Percentiles rank a stretch among this genome's conserved stretches.
Conservation (phyloP, 768 basidiomycete genomes). For the Termitomyces sp. region DNA sequence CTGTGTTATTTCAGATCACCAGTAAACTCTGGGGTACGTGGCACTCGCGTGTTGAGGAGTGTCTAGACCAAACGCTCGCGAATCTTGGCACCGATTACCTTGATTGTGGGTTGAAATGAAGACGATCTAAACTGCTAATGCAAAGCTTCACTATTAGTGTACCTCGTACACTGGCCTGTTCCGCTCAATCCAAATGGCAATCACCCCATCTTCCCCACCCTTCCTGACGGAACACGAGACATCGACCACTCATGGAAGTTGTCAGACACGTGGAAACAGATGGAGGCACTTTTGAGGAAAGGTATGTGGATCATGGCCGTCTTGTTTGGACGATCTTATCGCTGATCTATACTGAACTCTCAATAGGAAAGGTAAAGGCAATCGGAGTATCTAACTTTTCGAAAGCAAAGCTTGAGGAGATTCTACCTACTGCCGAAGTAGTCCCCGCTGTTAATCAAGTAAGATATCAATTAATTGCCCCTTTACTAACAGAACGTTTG, state of each 20-base stretch:
- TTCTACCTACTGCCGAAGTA: constrained; percentile 62
- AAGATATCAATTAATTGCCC: constrained; percentile 16
- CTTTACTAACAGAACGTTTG: background rate
- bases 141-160: constrained; percentile 31
- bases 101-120: constrained; percentile 43
- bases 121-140: constrained; percentile 5
- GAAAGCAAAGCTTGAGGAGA: constrained; percentile 59
- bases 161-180: constrained; percentile 82
- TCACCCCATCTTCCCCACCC: constrained; percentile 51
- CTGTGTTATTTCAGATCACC: constrained; percentile 42
- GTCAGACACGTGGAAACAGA: constrained; percentile 76
- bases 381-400: constrained; percentile 82
- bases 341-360: background rate
- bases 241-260: constrained; percentile 62
- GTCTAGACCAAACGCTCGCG: constrained; percentile 69
- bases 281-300: constrained; percentile 69
- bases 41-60: constrained; percentile 68
- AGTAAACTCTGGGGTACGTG: constrained; percentile 69
- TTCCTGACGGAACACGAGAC: constrained; percentile 61
- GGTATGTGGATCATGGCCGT: constrained; percentile 28
- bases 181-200: constrained; percentile 66
- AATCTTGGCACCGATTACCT: constrained; percentile 84
- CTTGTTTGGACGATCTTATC: background rate
- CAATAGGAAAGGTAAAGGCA: constrained; percentile 55
- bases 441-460: constrained; percentile 74